phyloP scores from a whole-genome alignment of 257 asterid species.

The Penstemon eatonii region DNA sequence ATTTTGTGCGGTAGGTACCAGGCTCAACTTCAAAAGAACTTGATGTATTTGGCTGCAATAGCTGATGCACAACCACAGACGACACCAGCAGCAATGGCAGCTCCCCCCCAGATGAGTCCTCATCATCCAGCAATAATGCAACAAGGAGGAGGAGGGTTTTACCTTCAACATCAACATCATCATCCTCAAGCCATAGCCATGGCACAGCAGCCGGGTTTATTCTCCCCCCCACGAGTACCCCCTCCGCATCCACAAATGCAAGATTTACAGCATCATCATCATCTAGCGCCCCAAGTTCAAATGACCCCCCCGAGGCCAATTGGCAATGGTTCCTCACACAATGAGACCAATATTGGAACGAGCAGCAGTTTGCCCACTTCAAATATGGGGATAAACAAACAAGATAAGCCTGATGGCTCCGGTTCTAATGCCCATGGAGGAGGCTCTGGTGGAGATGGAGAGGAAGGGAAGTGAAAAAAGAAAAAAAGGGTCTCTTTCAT shows the following conservation, averaged over 20 bases:
- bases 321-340: conserved; percentile 47
- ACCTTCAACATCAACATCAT: conserved; percentile 80
- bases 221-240: conserved; percentile 56
- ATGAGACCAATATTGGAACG: conserved; percentile 42
- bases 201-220: conserved; percentile 66
- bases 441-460: conserved; percentile 44
- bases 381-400: conserved; percentile 42
- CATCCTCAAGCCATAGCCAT: conserved; percentile 74
- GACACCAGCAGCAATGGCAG: conserved; percentile 55
- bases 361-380: conserved; percentile 40
- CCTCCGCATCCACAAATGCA: conserved; percentile 49
- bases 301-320: conserved; percentile 47
- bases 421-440: conserved; percentile 43
- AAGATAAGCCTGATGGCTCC: conserved; percentile 40
- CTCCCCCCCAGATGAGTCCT: conserved; percentile 65
- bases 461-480: conserved; percentile 48
- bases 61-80: conserved; percentile 95
- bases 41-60: conserved; percentile 95
- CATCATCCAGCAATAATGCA: conserved; percentile 62
- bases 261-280: conserved; percentile 54
- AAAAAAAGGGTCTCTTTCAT: not conserved
- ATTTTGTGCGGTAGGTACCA: conserved; percentile 62
- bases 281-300: conserved; percentile 41
- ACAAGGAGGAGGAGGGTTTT: conserved; percentile 82
- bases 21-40: conserved; percentile 86